Percentiles rank a stretch among this genome's conserved stretches.
Evolutionary conservation across 1,284 basidiomycete genomes (phyloP).

Genomic region (Ustilago tritici): DNA sequence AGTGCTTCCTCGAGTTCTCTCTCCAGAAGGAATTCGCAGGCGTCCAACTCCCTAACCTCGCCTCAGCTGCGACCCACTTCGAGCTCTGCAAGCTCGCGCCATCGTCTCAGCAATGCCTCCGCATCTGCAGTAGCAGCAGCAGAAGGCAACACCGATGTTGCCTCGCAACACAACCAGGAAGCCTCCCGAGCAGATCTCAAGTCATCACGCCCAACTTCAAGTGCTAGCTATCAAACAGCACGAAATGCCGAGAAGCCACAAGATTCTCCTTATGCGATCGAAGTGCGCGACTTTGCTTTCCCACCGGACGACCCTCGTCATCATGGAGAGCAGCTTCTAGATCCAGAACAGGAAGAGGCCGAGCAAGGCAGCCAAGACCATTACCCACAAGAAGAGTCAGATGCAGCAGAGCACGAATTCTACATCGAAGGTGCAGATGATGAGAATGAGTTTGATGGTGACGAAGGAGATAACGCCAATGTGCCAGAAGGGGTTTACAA

Average conservation of each 20-base stretch:
- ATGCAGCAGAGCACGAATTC: conserved; percentile 29
- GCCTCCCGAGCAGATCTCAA: conserved; percentile 4
- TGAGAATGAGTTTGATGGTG: conserved; percentile 50
- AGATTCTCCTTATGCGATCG: conserved; percentile 9
- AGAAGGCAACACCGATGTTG: not conserved
- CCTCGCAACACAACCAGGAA: conserved; percentile 1
- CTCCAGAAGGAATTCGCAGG: conserved; percentile 44
- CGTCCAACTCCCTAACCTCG: conserved; percentile 26
- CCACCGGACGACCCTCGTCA: conserved; percentile 46
- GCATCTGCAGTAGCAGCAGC: not conserved
- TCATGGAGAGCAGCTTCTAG: conserved; percentile 20
- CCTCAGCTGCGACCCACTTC: conserved; percentile 34
- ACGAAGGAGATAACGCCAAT: conserved; percentile 33
- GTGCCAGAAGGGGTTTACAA: conserved; percentile 50
- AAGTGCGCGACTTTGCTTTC: conserved; percentile 58
- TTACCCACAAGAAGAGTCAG: conserved; percentile 12
- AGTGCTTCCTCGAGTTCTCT: conserved; percentile 31
- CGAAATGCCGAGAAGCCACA: conserved; percentile 5
- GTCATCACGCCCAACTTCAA: conserved; percentile 27
- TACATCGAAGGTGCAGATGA: conserved; percentile 44
- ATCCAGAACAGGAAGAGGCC: not conserved
- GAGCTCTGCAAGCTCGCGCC: conserved; percentile 29
- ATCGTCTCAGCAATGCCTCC: conserved; percentile 23
- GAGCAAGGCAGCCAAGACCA: conserved; percentile 12
- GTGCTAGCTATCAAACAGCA: conserved; percentile 38